phyloP scores from a whole-genome alignment of 2,329 filamentous ascomycete species.

The Triangularia setosa region DNA sequence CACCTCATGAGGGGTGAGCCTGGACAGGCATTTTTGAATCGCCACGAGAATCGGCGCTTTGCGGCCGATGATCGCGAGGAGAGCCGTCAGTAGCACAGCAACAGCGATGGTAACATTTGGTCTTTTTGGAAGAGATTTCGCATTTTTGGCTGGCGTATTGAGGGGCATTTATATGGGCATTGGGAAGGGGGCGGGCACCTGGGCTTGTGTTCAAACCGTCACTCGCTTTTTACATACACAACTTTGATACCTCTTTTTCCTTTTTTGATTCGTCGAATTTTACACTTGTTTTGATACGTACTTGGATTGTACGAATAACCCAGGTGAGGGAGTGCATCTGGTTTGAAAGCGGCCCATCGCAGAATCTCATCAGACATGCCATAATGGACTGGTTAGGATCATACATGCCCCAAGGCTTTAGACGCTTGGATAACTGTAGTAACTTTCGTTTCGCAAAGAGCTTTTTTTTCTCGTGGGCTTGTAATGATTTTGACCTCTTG shows the following conservation, averaged over 20 bases:
- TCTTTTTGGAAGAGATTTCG: neutral
- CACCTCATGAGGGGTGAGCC: neutral
- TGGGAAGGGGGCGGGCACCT: neutral
- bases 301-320: neutral
- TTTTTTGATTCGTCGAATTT: neutral
- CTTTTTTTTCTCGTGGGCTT: neutral
- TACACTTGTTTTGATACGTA: neutral
- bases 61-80: neutral
- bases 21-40: neutral
- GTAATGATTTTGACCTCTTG: no score
- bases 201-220: constrained; percentile 1
- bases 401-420: neutral
- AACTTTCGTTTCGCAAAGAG: neutral
- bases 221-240: constrained; percentile 11
- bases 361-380: neutral
- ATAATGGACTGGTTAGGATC: neutral
- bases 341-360: neutral
- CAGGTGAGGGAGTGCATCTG: neutral
- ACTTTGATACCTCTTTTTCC: constrained; percentile 19
- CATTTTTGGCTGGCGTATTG: neutral
- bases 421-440: neutral
- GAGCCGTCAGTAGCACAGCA: neutral
- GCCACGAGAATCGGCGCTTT: neutral
- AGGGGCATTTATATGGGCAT: neutral
- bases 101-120: neutral